Evolutionary conservation across 1,284 basidiomycete species (phyloP).

Genomic region (Kalmanozyma brasiliensis): DNA sequence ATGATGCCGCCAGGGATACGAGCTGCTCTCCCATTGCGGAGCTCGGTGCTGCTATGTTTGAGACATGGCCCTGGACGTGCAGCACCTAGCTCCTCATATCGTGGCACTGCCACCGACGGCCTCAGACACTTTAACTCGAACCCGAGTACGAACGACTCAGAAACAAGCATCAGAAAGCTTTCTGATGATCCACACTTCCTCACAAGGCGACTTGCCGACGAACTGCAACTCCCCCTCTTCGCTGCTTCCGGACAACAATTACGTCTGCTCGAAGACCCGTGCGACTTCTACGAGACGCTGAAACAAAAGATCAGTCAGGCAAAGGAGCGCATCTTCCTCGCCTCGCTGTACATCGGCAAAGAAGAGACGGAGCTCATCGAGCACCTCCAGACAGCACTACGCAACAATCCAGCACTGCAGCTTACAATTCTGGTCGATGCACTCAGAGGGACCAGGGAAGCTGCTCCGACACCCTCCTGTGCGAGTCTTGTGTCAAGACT

Average conservation of each 20-base stretch:
- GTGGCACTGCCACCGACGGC: too few species aligned
- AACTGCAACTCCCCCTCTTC: constrained; percentile 37
- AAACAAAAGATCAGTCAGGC: constrained; percentile 41
- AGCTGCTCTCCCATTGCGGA: too few species aligned
- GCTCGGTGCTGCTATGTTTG: too few species aligned
- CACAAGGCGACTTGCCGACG: constrained; percentile 21
- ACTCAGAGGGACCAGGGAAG: constrained; percentile 87
- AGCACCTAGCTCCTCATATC: too few species aligned
- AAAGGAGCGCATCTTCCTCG: constrained; percentile 53
- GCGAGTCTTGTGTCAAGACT: constrained; percentile 65
- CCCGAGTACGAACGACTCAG: too few species aligned
- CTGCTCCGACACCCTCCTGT: constrained; percentile 71
- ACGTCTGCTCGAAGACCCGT: constrained; percentile 34
- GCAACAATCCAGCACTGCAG: constrained; percentile 74
- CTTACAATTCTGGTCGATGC: constrained; percentile 85
- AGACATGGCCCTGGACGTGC: too few species aligned
- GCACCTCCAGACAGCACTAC: constrained; percentile 41
- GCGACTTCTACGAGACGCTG: constrained; percentile 43
- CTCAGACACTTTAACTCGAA: neutral
- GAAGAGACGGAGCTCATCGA: constrained; percentile 56
- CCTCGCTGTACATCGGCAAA: constrained; percentile 62
- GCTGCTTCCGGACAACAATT: constrained; percentile 37
- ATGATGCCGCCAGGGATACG: too few species aligned
- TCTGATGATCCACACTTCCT: constrained; percentile 22
- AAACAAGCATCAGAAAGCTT: neutral